Evolutionary conservation across 331 rosid genomes (phyloP), one percentile per base, ranked within the genome.

Genomic region (Ulmus americana): DNA sequence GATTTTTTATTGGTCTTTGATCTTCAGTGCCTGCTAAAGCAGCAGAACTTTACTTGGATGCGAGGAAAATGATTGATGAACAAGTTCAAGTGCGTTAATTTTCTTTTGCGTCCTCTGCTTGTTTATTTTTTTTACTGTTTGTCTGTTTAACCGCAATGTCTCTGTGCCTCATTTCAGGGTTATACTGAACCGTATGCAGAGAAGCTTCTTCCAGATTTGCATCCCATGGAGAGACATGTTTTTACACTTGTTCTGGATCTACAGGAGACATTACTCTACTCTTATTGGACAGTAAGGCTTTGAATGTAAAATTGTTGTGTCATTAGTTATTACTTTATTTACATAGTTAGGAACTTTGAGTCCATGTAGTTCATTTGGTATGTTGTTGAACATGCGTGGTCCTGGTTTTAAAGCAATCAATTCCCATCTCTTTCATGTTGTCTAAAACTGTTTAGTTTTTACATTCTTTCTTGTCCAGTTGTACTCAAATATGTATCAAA

Each of bases 201-300:
- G 57, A 89, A 86, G 84, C 98, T 92, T 79, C 98, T 92, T 85
- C 98, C 98, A 50, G 98, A 92, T 76, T 81, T 89, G 88, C 97
- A 74, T 70, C 97, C 97, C 69, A 64, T 78, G 78, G 95, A 89
- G 70, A 80, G 58, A 38, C 91, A 87, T 67, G 95, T 84, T 67
- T 83, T 87, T 77, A 92, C 98, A 28, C 98, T 92, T 52, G 98
- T 89, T 82, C 79, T 92, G 68, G 98, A 92, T 89, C 84, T 92
- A 45, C 88, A 92, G 35, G 98, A 89, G 79, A 92, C 98, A 9
- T 76, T 89, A 65, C 85, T 92, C 46, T 86, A 89, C 80, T 89
- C 95, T 70, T 74, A 72, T 60, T 92, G 98, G 98, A 85, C 85
- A 76, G 98, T 92, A 85, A 71, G 88, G 48, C 71, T 61, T 56